Base-by-base conservation (phyloP, 1,139 yeast genomes). In the Suhomyces chickasaworum region DNA sequence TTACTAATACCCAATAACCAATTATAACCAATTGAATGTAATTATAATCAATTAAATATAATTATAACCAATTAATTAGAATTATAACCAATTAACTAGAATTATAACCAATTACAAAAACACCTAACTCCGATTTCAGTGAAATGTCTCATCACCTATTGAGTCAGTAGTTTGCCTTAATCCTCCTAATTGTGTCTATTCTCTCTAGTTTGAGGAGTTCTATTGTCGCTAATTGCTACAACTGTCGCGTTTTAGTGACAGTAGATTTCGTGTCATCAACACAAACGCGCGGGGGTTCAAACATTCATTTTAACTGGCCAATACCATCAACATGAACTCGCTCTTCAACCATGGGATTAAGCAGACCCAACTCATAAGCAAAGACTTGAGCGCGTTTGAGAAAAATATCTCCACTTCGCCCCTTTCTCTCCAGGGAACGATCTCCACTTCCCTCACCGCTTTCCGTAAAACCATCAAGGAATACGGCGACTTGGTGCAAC, bases 281-380 rank as follows among this genome's bases (percentile, higher is more conserved):
- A 29, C 32, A 29, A 29, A 13, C 37, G 29, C 37, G 37, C 41
- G 32, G 34, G 25, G 34, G 21, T 30, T 20, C 23, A 16, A 37
- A 29, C 33, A 15, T 13, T 20, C 29, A 29, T 29, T 39, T 21
- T 16, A 21, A 20, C 33, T 16, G 22, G 30, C n/a, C 36, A 29
- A 40, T 20, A 17, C 7, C 39, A 36, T 36, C 40, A 37, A 17
- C 40, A 63, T 63, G 97, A 89, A 89, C 67, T 83, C 96, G 23
- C 72, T 90, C 44, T 89, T 86, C 67, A 91, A 89, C 67, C 96
- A 89, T 65, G 97, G 96, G 8, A 76, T 87, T 50, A 89, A 89
- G 64, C 97, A 90, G 66, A 81, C 90, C 34, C 89, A 83, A 58
- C 75, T 84, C 34, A 68, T 91, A 46, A 79, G 83, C 51, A 80